Base-by-base conservation (phyloP, 495 filamentous ascomycete genomes). In the Xylaria grammica region DNA sequence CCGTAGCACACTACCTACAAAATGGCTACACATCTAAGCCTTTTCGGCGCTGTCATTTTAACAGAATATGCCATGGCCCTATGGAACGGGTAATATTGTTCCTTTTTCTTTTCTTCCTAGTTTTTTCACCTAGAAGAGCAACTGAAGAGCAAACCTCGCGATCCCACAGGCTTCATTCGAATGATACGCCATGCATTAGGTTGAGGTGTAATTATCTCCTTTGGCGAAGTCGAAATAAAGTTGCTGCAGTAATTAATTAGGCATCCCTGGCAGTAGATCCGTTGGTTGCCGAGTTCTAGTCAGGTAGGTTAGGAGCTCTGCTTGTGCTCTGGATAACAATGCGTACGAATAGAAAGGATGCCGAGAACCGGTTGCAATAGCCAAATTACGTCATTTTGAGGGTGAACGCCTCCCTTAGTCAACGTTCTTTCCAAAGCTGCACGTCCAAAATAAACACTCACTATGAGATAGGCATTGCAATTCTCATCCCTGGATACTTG, bases 361-460 rank as follows among this genome's bases (percentile, higher is more conserved):
- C 48, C 49, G 48, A 53, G 2, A 61, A 17, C 58, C 58, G 34
- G 49, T 10, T n/a, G 38, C 24, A 8, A 53, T 45, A 6, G 8
- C 6, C 36, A 34, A 62, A 54, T 62, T 62, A 62, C 60, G 60
- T 62, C 60, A 62, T 62, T 62, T 44, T 20, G 1, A 40, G 26
- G 6, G 4, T 30, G 24, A 42, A 30, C 46, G 19, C 46, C 19
- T 50, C 5, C 26, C 46, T 42, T 44, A 20, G 17, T 3, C 17
- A 24, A 24, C 24, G 0, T 27, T 24, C 11, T 20, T 15, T 60
- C 9, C 10, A 49, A 4, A 46, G 42, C 30, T 46, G 26, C 46
- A 17, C 29, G 20, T 36, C 4, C 11, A 46, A 42, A 19, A 46
- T 22, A 19, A 13, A 15, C 36, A 22, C 22, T 46, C 20, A 20